A percentile compares a stretch with the other conserved stretches of the same genome.
Conservation (phyloP, 148 eudicot genomes). For the Camellia lanceoleosa region DNA sequence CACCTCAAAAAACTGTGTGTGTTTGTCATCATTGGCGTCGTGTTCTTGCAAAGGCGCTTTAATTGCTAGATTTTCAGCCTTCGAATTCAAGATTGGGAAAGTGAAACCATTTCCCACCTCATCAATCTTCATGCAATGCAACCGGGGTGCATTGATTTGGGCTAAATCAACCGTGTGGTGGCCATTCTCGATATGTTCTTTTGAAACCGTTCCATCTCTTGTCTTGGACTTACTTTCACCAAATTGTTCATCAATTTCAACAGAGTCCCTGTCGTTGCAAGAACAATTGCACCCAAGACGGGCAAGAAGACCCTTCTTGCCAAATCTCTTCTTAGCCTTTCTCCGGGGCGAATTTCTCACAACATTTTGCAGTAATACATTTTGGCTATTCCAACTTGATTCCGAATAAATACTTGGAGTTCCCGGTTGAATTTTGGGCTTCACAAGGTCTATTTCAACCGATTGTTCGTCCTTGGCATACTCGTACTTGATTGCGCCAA, state of each 20-base stretch:
- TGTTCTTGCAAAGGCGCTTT: conserved; percentile 14
- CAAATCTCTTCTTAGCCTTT: conserved; percentile 25
- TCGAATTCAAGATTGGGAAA: conserved; percentile 26
- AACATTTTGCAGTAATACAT: conserved; percentile 31
- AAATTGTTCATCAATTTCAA: conserved; percentile 22
- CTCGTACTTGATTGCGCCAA: conserved; percentile 10
- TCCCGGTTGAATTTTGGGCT: conserved; percentile 23
- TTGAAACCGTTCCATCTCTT: conserved; percentile 13
- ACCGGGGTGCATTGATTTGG: conserved; percentile 5
- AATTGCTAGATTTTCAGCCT: neutral
- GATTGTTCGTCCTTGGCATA: conserved; percentile 16
- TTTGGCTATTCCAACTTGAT: conserved; percentile 70
- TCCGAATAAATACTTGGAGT: conserved; percentile 58
- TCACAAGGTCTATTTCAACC: conserved; percentile 9
- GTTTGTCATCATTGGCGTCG: conserved; percentile 19
- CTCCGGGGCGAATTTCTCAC: conserved; percentile 24
- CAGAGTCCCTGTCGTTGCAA: conserved; percentile 45
- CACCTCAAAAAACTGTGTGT: conserved; percentile 42
- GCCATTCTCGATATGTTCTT: conserved; percentile 12
- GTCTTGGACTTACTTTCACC: conserved; percentile 16
- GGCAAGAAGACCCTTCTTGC: conserved; percentile 47
- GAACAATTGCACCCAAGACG: conserved; percentile 46
- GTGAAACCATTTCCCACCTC: neutral
- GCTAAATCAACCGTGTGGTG: conserved; percentile 8
- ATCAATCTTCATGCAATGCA: neutral